Base-by-base conservation (phyloP, 176 grass and related monocot species). In the Zizania latifolia region DNA sequence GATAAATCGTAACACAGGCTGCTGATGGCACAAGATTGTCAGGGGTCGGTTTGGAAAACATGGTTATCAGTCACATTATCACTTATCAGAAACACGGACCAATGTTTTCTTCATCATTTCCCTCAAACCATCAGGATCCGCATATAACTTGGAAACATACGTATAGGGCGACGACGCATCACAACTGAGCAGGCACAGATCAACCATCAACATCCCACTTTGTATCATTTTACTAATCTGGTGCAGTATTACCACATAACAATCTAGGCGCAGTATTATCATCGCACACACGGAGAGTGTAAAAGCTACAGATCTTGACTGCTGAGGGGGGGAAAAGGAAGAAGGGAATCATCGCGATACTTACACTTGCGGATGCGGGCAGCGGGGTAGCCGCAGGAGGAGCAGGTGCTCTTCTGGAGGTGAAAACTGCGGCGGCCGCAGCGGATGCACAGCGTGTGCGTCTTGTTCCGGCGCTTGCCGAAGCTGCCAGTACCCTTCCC, bases 81-180 rank as follows among this genome's bases (percentile, higher is more conserved):
- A 36, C 13, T 57, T 29, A 57, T 78, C 45, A 78, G 58, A 72
- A 79, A 73, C 68, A 78, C 26, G 60, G 68, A 72, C 46, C 58
- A 65, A 71, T 65, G 67, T 35, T 82, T 64, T 65, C 29, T 78
- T 85, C 75, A 56, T 28, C 54, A 15, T 55, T 70, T 60, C 54
- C n/a, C 2, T 0, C 4, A 3, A 12, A 22, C 50, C 2, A 59
- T 4, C 1, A 10, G 19, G 15, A 10, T 65, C 3, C 32, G 3
- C 51, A 9, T 1, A 27, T 0, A 21, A 1, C 12, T 15, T 39
- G 36, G 45, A 19, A 1, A 26, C 21, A 1, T 12, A 31, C 3
- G 6, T 2, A 12, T 6, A 19, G 22, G 17, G 1, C 1, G 19
- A 2, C 1, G 19, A 0, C 5, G 19, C 45, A 0, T 46, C 48